Evolutionary conservation across 495 filamentous ascomycete genomes (phyloP).

Genomic region (Neurospora sp.): DNA sequence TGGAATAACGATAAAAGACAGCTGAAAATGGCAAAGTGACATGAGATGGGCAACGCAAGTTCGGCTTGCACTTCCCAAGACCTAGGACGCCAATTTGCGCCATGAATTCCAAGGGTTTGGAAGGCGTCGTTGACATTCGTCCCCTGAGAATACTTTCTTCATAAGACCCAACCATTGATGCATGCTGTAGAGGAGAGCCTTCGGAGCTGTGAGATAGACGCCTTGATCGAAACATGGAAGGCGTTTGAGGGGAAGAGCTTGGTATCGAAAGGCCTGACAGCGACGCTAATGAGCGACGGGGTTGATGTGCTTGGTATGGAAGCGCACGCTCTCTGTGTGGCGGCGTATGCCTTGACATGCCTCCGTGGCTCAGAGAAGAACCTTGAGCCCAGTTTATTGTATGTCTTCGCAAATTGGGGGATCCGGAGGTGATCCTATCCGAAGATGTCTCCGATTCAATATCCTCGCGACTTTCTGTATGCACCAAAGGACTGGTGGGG

Average conservation of each 20-base stretch:
- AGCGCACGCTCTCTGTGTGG: slow-evolving; percentile 44
- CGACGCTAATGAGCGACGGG: slow-evolving; percentile 62
- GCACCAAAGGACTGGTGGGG: slow-evolving; percentile 85
- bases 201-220: slow-evolving; percentile 69
- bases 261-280: slow-evolving; percentile 44
- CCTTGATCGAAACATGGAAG: slow-evolving; percentile 46
- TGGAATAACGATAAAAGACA: slow-evolving; percentile 88
- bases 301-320: slow-evolving; percentile 59
- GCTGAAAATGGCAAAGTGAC: slow-evolving; percentile 90
- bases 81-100: slow-evolving; percentile 94
- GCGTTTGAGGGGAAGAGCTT: slow-evolving; percentile 50
- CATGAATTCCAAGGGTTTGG: slow-evolving; percentile 84
- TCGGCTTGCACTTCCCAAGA: slow-evolving; percentile 79
- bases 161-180: slow-evolving; percentile 94
- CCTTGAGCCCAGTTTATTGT: slow-evolving; percentile 27
- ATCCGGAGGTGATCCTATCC: slow-evolving; percentile 30
- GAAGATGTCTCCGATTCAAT: slow-evolving; percentile 49
- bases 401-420: slow-evolving; percentile 26
- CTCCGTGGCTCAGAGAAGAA: slow-evolving; percentile 14
- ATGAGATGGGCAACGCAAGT: slow-evolving; percentile 79
- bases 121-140: slow-evolving; percentile 94
- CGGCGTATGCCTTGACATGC: slow-evolving; percentile 23
- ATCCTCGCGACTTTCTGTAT: slow-evolving; percentile 83
- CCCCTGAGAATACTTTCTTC: slow-evolving; percentile 93
- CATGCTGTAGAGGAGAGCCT: slow-evolving; percentile 66